Evolutionary conservation across 768 basidiomycete genomes (phyloP).

Genomic region (Auriscalpium vulgare): DNA sequence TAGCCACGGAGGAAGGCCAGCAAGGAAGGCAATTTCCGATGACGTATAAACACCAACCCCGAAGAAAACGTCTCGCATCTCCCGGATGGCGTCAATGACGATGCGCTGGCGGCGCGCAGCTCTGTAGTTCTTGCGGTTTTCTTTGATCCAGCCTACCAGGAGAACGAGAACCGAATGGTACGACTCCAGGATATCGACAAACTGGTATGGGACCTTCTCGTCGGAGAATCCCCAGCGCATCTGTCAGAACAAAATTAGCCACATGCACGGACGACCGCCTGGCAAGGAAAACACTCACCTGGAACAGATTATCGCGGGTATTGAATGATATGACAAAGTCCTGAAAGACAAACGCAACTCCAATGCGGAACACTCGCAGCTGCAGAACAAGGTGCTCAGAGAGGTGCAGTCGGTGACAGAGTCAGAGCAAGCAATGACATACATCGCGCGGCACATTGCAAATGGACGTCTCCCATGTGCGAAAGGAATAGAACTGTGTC

Average conservation of each 20-base stretch:
- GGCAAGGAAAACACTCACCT: background rate
- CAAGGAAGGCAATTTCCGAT: background rate
- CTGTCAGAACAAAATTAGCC: too few species aligned
- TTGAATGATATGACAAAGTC: background rate
- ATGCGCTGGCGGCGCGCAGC: too few species aligned
- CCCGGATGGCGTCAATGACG: background rate
- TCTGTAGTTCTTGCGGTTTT: too few species aligned
- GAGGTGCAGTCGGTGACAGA: background rate
- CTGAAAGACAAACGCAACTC: background rate
- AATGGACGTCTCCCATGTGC: background rate
- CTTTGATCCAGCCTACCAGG: too few species aligned
- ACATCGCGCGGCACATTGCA: background rate
- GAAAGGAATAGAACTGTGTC: background rate
- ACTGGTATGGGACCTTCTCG: too few species aligned
- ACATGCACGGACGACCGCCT: too few species aligned
- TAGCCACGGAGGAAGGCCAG: background rate
- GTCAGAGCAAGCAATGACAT: background rate
- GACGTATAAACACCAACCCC: background rate
- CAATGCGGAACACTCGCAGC: background rate
- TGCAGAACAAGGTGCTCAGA: background rate
- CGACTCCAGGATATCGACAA: too few species aligned
- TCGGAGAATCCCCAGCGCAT: too few species aligned
- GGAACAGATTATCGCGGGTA: background rate
- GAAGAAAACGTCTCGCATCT: background rate
- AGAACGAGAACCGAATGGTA: too few species aligned